A percentile compares a stretch with the other conserved stretches of the same genome.
Evolutionary conservation across 345 rosid genomes (phyloP).

Genomic region (Eucalyptus caleyi): DNA sequence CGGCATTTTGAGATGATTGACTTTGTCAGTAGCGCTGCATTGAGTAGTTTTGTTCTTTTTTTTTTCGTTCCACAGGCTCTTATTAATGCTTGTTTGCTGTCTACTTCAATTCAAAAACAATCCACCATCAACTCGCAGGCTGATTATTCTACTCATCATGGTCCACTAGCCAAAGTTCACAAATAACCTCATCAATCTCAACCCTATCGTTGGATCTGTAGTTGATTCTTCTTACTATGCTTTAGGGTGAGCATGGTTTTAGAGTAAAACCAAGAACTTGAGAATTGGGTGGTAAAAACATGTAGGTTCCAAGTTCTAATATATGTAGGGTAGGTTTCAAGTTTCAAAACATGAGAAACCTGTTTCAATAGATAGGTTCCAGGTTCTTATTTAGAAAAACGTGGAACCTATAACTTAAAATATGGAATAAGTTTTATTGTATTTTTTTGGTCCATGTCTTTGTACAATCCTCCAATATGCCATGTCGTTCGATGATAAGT

Average conservation of each 20-base stretch:
- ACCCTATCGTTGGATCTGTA: accelerated
- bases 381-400: accelerated
- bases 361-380: accelerated
- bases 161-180: not conserved
- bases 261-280: too few species aligned
- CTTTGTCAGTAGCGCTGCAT: not conserved
- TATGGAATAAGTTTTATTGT: too few species aligned
- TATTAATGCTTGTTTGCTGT: not conserved
- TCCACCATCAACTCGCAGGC: accelerated
- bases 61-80: not conserved
- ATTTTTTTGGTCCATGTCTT: too few species aligned
- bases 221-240: not conserved
- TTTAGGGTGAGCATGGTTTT: too few species aligned
- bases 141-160: not conserved
- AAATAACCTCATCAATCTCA: not conserved
- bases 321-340: too few species aligned
- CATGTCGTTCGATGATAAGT: too few species aligned
- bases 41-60: not conserved
- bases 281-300: too few species aligned
- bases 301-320: too few species aligned
- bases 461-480: accelerated
- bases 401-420: too few species aligned
- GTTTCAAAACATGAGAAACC: too few species aligned
- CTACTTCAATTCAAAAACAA: not conserved
- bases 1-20: accelerated